A percentile compares a stretch with the other conserved stretches of the same genome.
Evolutionary conservation across 805 yeast species (phyloP).

Genomic region (Clavispora fructus): DNA sequence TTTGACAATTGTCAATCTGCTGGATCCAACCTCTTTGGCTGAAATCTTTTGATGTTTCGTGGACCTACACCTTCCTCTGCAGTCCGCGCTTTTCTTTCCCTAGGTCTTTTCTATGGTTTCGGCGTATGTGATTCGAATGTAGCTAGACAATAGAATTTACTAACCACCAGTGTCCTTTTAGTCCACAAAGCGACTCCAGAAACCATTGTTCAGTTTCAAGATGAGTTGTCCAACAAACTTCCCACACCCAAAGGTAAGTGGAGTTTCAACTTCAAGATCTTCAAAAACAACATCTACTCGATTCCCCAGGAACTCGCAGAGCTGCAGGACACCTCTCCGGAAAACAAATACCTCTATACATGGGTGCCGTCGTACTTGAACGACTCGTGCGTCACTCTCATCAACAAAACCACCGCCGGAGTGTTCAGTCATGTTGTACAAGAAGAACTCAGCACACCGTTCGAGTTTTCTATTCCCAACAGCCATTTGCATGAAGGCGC

Average conservation of each 20-base stretch:
- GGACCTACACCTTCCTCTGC: background rate
- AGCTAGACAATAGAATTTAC: slow-evolving; percentile 2
- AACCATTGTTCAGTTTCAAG: slow-evolving; percentile 65
- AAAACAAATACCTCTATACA: slow-evolving; percentile 45
- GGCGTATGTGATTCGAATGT: slow-evolving; percentile 26
- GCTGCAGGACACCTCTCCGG: slow-evolving; percentile 25
- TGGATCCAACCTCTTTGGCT: no score
- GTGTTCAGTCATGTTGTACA: slow-evolving; percentile 30
- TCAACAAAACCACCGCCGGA: slow-evolving; percentile 37
- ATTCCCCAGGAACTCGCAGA: slow-evolving; percentile 34
- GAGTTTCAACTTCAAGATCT: slow-evolving; percentile 65
- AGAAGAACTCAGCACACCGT: slow-evolving; percentile 22
- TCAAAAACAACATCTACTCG: slow-evolving; percentile 55
- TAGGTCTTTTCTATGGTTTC: slow-evolving; percentile 23
- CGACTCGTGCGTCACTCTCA: slow-evolving; percentile 43
- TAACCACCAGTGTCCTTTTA: slow-evolving; percentile 30
- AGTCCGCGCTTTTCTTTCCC: background rate
- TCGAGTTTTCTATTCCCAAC: slow-evolving; percentile 27
- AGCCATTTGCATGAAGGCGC: slow-evolving; percentile 45
- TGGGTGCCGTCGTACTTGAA: slow-evolving; percentile 46
- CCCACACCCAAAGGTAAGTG: slow-evolving; percentile 61
- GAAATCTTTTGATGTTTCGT: no score
- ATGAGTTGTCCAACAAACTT: slow-evolving; percentile 60
- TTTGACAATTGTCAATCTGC: no score
- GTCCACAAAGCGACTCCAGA: slow-evolving; percentile 46